These are phyloP conservation scores for Parsonsia alboflavescens DNA, from an alignment of 257 asterid genomes.

Conservation along the genomic window DNA sequence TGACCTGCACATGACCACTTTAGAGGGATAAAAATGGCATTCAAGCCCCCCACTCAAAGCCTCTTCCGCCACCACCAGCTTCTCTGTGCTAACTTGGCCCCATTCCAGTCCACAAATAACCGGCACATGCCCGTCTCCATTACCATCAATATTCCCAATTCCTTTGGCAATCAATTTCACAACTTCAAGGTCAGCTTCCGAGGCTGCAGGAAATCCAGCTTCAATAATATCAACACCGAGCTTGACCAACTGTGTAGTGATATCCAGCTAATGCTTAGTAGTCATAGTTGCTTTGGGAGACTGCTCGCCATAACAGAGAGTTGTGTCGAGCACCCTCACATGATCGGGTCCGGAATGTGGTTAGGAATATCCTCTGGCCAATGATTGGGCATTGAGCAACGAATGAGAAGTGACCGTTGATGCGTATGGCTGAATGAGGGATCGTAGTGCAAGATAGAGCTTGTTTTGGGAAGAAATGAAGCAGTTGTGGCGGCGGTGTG, in stretches of 20 bases:
- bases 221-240: slow-evolving; percentile 93
- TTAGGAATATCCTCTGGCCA: slow-evolving; percentile 69
- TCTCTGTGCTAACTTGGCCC: too few species aligned
- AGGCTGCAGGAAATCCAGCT: slow-evolving; percentile 96
- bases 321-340: slow-evolving; percentile 85
- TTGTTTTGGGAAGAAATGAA: too few species aligned
- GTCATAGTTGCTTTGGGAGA: slow-evolving; percentile 99
- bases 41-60: too few species aligned
- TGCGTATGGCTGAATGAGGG: background rate
- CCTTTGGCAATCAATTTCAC: slow-evolving; percentile 72
- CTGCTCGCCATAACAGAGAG: slow-evolving; percentile 96
- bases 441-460: background rate
- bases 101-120: slow-evolving; percentile 84
- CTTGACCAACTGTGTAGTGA: slow-evolving; percentile 75
- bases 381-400: slow-evolving; percentile 50
- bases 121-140: slow-evolving; percentile 50
- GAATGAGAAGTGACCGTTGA: slow-evolving; percentile 26
- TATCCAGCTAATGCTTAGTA: slow-evolving; percentile 76
- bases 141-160: slow-evolving; percentile 49
- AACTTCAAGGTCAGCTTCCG: slow-evolving; percentile 84
- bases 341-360: too few species aligned
- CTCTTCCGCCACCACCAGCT: too few species aligned
- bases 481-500: background rate
- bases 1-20: too few species aligned
- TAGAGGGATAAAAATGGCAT: too few species aligned